Evolutionary conservation across 495 filamentous ascomycete species (phyloP).

Genomic region (Paragyromitra xinjiangensis): DNA sequence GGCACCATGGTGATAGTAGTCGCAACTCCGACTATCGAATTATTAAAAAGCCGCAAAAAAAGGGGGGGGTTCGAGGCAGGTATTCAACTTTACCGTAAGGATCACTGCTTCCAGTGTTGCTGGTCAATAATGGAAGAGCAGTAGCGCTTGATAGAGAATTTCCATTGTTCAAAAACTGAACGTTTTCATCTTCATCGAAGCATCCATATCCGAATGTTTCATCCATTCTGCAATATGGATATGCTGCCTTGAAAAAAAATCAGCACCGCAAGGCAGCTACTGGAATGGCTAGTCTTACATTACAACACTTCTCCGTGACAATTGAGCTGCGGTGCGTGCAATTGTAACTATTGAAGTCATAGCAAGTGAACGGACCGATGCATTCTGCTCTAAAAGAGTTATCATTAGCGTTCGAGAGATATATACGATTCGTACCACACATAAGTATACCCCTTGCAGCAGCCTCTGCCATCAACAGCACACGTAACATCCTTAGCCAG

Average conservation of each 20-base stretch:
- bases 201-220: constrained; percentile 39
- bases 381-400: constrained; percentile 26
- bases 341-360: constrained; percentile 37
- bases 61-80: constrained; percentile 1
- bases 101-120: neutral
- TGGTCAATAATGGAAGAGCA: neutral
- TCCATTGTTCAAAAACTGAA: constrained; percentile 1
- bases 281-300: constrained; percentile 9
- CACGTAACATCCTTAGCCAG: constrained; percentile 30
- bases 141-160: constrained; percentile 2
- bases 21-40: constrained; percentile 2
- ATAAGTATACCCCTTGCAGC: constrained; percentile 40
- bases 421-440: constrained; percentile 12
- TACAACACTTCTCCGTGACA: constrained; percentile 27
- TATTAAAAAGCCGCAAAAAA: constrained; percentile 21
- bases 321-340: constrained; percentile 27
- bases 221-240: constrained; percentile 29
- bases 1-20: neutral
- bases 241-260: constrained; percentile 32
- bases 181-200: constrained; percentile 22
- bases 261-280: constrained; percentile 4
- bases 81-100: constrained; percentile 19
- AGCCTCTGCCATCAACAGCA: constrained; percentile 19
- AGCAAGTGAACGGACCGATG: constrained; percentile 29
- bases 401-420: constrained; percentile 14